Evolutionary conservation across 345 rosid species (phyloP).

Genomic region (Draba incana): DNA sequence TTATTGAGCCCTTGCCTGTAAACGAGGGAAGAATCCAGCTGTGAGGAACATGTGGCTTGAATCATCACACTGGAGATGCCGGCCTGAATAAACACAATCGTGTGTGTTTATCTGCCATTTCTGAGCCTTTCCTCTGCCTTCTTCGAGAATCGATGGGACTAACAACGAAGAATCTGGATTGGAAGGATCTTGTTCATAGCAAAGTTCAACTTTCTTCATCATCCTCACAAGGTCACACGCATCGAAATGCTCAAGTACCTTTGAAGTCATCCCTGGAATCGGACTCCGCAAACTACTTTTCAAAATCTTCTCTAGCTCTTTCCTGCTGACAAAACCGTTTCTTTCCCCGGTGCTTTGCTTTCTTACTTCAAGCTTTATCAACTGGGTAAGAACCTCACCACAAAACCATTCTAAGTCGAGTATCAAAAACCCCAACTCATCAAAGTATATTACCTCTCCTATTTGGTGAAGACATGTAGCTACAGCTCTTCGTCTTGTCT

Average conservation of each 20-base stretch:
- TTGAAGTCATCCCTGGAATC: constrained; percentile 88
- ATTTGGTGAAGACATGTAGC: constrained; percentile 90
- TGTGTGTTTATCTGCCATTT: constrained; percentile 68
- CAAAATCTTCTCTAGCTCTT: constrained; percentile 76
- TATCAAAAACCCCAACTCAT: constrained; percentile 69
- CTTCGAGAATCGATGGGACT: constrained; percentile 92
- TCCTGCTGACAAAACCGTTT: constrained; percentile 68
- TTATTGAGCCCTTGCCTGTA: constrained; percentile 60
- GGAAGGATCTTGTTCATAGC: constrained; percentile 78
- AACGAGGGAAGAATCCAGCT: constrained; percentile 89
- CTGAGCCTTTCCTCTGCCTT: constrained; percentile 86
- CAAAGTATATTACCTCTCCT: constrained; percentile 86
- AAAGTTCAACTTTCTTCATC: constrained; percentile 91
- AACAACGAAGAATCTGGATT: constrained; percentile 67
- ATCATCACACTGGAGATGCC: constrained; percentile 95
- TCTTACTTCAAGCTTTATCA: constrained; percentile 65
- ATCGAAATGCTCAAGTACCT: constrained; percentile 77
- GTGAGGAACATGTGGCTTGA: constrained; percentile 88
- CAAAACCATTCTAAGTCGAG: constrained; percentile 92
- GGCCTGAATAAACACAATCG: constrained; percentile 67
- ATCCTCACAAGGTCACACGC: constrained; percentile 64
- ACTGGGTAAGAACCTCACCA: constrained; percentile 78
- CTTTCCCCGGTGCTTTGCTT: constrained; percentile 59
- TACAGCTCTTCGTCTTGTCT: constrained; percentile 71
- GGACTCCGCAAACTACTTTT: constrained; percentile 76